Conservation (phyloP, 495 filamentous ascomycete genomes). For the Neurospora sp. region DNA sequence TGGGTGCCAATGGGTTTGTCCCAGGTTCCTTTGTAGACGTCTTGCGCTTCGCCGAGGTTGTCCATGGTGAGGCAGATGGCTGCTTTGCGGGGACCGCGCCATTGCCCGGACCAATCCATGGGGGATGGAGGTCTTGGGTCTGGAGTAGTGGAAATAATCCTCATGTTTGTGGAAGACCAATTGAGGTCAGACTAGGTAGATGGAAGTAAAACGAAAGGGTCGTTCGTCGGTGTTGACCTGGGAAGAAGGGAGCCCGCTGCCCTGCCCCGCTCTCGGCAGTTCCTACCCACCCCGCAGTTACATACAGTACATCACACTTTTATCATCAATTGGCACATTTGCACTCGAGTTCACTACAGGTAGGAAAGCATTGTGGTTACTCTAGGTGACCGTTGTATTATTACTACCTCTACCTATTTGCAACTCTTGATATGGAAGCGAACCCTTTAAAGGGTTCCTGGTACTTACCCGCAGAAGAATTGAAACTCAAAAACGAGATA, state of each 20-base stretch:
- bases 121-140: neutral
- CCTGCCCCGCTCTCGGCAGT: neutral
- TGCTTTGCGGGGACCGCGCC: slow-evolving; percentile 17
- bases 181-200: neutral
- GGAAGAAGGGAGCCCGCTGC: neutral
- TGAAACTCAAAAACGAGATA: neutral
- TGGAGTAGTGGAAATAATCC: neutral
- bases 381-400: neutral
- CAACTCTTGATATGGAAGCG: neutral
- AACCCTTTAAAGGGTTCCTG: neutral
- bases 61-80: slow-evolving; percentile 30
- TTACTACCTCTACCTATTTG: neutral
- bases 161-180: neutral
- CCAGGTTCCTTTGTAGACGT: slow-evolving; percentile 19
- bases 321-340: neutral
- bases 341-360: neutral
- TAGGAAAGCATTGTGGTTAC: neutral
- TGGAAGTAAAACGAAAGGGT: neutral
- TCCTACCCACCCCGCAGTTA: neutral
- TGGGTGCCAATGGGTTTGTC: slow-evolving; percentile 18
- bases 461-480: neutral
- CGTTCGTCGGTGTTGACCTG: neutral
- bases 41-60: slow-evolving; percentile 31
- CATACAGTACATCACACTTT: neutral
- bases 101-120: neutral